These are phyloP conservation scores for Geotrichum macrosporum DNA, from an alignment of 1,139 yeast genomes.

Conservation along the genomic window DNA sequence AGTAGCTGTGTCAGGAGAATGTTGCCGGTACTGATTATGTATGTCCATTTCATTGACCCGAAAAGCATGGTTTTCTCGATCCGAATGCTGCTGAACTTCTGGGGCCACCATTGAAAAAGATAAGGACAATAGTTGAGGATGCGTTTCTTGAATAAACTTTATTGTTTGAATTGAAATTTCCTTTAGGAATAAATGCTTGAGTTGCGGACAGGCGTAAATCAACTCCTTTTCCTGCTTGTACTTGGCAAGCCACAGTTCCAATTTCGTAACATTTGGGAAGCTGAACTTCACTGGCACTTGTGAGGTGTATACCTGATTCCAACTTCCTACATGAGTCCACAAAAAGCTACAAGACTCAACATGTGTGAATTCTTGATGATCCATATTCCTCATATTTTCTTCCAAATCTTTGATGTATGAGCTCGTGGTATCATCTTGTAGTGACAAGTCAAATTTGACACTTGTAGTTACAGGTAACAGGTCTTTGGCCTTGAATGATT, in stretches of 20 bases:
- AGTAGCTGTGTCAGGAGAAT: constrained; percentile 1
- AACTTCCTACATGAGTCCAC: constrained; percentile 15
- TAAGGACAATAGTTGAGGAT: constrained; percentile 7
- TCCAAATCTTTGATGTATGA: constrained; percentile 2
- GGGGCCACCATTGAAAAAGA: constrained; percentile 15
- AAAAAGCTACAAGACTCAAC: constrained; percentile 11
- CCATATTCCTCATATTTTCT: constrained; percentile 3
- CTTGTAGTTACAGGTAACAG: constrained; percentile 10
- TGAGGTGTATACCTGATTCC: constrained; percentile 11
- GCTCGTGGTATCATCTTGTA: constrained; percentile 8
- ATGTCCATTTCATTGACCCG: too few species aligned
- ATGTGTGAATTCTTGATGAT: neutral
- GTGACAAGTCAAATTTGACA: constrained; percentile 11
- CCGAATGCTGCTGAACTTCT: too few species aligned
- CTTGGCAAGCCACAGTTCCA: constrained; percentile 13
- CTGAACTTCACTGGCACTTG: constrained; percentile 3
- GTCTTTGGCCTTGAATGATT: constrained; percentile 4
- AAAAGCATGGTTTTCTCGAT: too few species aligned
- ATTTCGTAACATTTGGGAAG: constrained; percentile 11
- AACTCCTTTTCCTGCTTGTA: constrained; percentile 10
- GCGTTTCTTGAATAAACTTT: constrained; percentile 1
- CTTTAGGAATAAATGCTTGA: constrained; percentile 5
- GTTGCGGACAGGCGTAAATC: constrained; percentile 9
- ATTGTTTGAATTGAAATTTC: constrained; percentile 9
- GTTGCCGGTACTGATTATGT: too few species aligned